phyloP scores from a whole-genome alignment of 192 early-diverging fungal genomes.

The Phycomyces blakesleeanus region DNA sequence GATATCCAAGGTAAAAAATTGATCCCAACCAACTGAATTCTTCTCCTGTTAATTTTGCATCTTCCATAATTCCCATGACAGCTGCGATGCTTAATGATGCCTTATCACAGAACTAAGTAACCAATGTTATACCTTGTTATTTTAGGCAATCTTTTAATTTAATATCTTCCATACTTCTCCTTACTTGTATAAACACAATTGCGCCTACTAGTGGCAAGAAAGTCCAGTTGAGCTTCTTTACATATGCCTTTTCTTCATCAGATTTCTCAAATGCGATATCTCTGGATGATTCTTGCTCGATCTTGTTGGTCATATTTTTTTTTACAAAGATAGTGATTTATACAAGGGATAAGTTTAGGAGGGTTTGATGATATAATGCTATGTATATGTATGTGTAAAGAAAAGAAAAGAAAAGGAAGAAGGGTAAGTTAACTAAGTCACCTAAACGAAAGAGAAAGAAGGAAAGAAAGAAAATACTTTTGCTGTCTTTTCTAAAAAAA shows the following conservation, averaged over 20 bases:
- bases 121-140: too few species aligned
- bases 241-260: slow-evolving; percentile 5
- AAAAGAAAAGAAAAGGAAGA: too few species aligned
- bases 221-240: slow-evolving; percentile 14
- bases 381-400: too few species aligned
- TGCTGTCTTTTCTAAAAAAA: too few species aligned
- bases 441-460: too few species aligned
- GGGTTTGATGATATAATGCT: too few species aligned
- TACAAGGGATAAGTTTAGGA: too few species aligned
- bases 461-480: too few species aligned
- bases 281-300: neutral
- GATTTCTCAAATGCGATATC: neutral
- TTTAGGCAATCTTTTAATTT: too few species aligned
- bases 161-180: too few species aligned
- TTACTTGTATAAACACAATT: slow-evolving; percentile 25
- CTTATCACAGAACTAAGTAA: slow-evolving; percentile 17
- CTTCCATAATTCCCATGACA: slow-evolving; percentile 17
- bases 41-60: neutral
- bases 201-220: slow-evolving; percentile 14
- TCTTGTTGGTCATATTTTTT: neutral
- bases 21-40: slow-evolving; percentile 15
- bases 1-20: slow-evolving; percentile 20
- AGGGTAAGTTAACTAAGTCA: too few species aligned
- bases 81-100: slow-evolving; percentile 10
- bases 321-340: too few species aligned